Base-by-base conservation (phyloP, 106 monocot species). In the Agapanthus africanus region DNA sequence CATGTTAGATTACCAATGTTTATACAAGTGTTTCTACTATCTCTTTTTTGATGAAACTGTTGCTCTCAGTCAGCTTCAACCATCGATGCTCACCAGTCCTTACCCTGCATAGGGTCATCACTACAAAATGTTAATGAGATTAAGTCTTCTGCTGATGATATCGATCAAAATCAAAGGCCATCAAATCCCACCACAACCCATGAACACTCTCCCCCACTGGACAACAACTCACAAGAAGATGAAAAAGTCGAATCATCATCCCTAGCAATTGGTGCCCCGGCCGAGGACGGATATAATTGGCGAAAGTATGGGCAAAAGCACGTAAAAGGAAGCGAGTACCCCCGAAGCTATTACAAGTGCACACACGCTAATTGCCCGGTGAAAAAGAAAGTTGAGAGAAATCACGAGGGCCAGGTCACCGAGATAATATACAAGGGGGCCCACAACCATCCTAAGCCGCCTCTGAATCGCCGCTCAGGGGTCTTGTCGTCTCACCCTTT, bases 221-320 rank as follows among this genome's bases (percentile, higher is more conserved):
- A 67, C 63, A 49, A 56, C 19, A 61, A 67, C 21, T 41, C 49
- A 33, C 46, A 32, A 60, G 80, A 72, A 50, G 71, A 71, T 10
- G 15, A 42, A 11, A 74, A 60, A 35, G 69, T 27, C 32, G 80
- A 80, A 40, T 54, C 70, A 19, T n/a, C n/a, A n/a, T 66, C 71
- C 4, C 8, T 34, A 21, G 71, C 67, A 37, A 37, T 62, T 23
- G 34, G 62, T 34, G 51, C 76, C 7, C 67, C 67, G 23, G 74
- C 76, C 16, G 78, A 82, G 44, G 82, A 82, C 56, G 82, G 70
- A 19, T 82, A 78, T 64, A 82, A 74, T 19, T 82, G 82, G 82
- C 70, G 82, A 51, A 82, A 82, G 47, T 82, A 82, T 52, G 78
- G 82, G 32, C 82, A 82, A 46, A 82, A 82, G 57, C 82, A 82